Conservation (phyloP, 768 basidiomycete genomes). For the Ramaria sp. region DNA sequence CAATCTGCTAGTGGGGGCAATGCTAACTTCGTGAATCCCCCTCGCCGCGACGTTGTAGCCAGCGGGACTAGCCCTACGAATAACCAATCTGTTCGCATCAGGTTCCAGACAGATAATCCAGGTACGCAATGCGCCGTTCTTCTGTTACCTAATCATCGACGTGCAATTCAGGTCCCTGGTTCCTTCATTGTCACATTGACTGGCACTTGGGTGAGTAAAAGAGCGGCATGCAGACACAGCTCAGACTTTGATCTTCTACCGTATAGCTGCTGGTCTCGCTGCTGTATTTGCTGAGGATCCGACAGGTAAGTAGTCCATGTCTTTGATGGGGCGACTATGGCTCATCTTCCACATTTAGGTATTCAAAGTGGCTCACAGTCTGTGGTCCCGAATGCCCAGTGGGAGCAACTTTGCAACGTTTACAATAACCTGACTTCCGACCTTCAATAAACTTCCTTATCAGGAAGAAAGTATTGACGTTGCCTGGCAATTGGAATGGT, state of each 20-base stretch:
- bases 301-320: background rate
- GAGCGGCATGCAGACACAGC: too few relatives aligned
- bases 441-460: background rate
- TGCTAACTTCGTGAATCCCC: slow-evolving; percentile 27
- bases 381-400: background rate
- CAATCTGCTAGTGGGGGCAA: slow-evolving; percentile 21
- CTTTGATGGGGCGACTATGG: background rate
- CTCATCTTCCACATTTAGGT: background rate
- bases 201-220: slow-evolving; percentile 24
- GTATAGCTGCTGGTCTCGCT: slow-evolving; percentile 18
- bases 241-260: background rate
- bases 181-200: slow-evolving; percentile 39
- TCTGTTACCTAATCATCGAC: background rate
- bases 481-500: too few relatives aligned
- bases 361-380: slow-evolving; percentile 6
- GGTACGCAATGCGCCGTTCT: slow-evolving; percentile 29
- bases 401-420: slow-evolving; percentile 6
- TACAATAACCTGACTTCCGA: background rate
- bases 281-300: slow-evolving; percentile 26
- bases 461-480: too few relatives aligned
- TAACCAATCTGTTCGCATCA: slow-evolving; percentile 32
- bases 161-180: slow-evolving; percentile 32
- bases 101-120: slow-evolving; percentile 41
- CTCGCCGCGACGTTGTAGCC: slow-evolving; percentile 15
- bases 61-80: slow-evolving; percentile 14